Conservation (phyloP, 129 eudicot genomes). For the Helianthus tuberosus region DNA sequence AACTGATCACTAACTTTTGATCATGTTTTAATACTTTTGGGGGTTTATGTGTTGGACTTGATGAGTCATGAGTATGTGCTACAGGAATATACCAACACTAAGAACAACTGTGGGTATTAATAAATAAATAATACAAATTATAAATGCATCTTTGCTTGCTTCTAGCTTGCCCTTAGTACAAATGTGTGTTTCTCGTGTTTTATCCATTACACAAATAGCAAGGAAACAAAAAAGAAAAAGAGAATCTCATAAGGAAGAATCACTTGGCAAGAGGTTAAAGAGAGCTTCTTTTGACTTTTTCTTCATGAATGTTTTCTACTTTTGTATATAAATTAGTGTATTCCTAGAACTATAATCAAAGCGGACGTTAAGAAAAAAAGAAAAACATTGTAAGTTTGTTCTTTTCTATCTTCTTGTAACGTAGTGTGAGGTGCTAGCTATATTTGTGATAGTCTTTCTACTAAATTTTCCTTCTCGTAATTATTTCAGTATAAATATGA, state of each 20-base stretch:
- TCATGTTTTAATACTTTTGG: too few species aligned
- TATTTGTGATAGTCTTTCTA: too few species aligned
- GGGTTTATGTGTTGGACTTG: too few species aligned
- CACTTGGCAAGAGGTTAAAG: slow-evolving; percentile 36
- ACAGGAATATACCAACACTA: too few species aligned
- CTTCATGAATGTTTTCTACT: neutral
- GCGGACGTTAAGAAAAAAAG: neutral
- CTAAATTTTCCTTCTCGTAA: neutral
- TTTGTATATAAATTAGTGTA: slow-evolving; percentile 1
- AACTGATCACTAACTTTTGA: too few species aligned
- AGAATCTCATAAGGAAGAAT: slow-evolving; percentile 16
- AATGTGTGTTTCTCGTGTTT: neutral
- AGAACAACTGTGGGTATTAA: too few species aligned
- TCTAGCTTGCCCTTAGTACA: too few species aligned
- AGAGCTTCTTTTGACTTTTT: slow-evolving; percentile 21
- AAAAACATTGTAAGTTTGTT: slow-evolving; percentile 19
- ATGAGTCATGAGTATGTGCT: too few species aligned
- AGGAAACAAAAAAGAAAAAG: neutral
- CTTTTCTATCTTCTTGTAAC: neutral
- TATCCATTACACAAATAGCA: neutral
- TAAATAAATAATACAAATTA: too few species aligned
- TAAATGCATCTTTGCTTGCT: too few species aligned
- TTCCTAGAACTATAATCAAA: slow-evolving; percentile 13
- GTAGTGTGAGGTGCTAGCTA: neutral
- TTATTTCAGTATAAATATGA: neutral